Base-by-base conservation (phyloP, 2,329 filamentous ascomycete genomes). In the Lasiodiplodia sp. region DNA sequence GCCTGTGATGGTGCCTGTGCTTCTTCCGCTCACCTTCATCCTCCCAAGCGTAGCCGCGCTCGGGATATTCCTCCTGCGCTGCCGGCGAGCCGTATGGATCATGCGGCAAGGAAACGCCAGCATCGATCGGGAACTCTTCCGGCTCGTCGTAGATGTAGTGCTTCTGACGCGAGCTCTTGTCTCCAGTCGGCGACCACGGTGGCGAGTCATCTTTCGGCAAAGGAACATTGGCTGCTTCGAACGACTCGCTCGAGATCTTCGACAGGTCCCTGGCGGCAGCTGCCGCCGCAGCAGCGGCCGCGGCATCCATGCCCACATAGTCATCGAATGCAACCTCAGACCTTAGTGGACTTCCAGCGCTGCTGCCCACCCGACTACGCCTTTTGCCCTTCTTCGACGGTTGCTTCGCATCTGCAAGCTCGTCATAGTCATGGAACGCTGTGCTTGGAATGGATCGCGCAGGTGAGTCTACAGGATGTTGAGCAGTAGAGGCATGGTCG, bases 301-400 rank as follows among this genome's bases (percentile, higher is more conserved):
- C 64, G 7, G 37, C 49, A 3, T 67, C 52, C 37, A 55, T 66
- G 21, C 78, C 77, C 23, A 82, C 74, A 65, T 83, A 82, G 68
- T 84, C 82, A 21, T 83, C 76, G 66, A 80, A 79, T 31, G 79
- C 78, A 65, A 83, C 76, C 69, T 84, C 82, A 12, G 34, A 40
- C 11, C 62, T 52, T 7, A 68, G 44, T 8, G 67, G 67, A 23
- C 67, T 68, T 23, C 66, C 66, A 10, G 56, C 47, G 6, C 37
- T 44, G 23, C 47, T 79, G 40, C 80, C 81, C 70, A 80, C 83
- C 37, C 74, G 77, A 66, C 80, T 83, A 57, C 79, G 77, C 44
- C 83, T 78, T 73, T 83, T 85, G 44, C 73, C 75, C 73, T 78
- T 85, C 69, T 83, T 85, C 66, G 81, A 83, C 51, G 79, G 79